phyloP scores from a whole-genome alignment of 2,329 filamentous ascomycete species.

The Orbilia brochopaga region DNA sequence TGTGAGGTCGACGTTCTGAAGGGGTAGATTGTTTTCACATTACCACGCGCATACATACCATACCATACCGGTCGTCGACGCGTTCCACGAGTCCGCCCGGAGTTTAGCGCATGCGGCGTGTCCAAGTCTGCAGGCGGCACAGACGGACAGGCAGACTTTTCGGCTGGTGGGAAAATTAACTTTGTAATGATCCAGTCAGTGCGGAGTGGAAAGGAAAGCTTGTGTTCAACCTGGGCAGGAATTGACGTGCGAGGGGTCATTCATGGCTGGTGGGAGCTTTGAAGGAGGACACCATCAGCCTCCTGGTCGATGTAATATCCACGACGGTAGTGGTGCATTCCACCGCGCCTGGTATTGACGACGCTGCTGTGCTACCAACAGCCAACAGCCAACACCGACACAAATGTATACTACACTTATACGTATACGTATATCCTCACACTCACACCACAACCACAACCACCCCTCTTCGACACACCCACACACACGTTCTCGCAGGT shows the following conservation, averaged over 20 bases:
- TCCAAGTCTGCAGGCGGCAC: constrained; percentile 15
- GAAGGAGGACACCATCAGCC: background rate
- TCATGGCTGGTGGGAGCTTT: background rate
- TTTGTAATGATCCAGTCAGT: background rate
- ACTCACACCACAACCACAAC: too few relatives aligned
- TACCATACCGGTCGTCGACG: constrained; percentile 31
- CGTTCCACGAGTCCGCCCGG: constrained; percentile 40
- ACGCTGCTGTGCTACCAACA: constrained; percentile 19
- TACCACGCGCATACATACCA: constrained; percentile 48
- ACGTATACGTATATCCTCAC: too few relatives aligned
- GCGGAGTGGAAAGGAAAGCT: constrained; percentile 18
- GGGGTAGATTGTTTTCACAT: constrained; percentile 25
- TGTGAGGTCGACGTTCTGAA: background rate
- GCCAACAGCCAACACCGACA: background rate
- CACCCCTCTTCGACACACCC: too few relatives aligned
- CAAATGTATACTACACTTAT: too few relatives aligned
- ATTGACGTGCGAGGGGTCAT: background rate
- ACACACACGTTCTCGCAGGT: background rate
- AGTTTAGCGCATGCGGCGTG: constrained; percentile 13
- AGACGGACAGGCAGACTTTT: too few relatives aligned
- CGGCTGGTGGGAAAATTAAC: constrained; percentile 9
- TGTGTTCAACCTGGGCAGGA: constrained; percentile 29
- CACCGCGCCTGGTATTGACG: constrained; percentile 17
- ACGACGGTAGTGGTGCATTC: background rate
- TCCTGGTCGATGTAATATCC: background rate